Evolutionary conservation across 371 early-diverging fungal genomes (phyloP), one percentile per base, ranked within the genome.

Genomic region (Catenaria anguillulae): DNA sequence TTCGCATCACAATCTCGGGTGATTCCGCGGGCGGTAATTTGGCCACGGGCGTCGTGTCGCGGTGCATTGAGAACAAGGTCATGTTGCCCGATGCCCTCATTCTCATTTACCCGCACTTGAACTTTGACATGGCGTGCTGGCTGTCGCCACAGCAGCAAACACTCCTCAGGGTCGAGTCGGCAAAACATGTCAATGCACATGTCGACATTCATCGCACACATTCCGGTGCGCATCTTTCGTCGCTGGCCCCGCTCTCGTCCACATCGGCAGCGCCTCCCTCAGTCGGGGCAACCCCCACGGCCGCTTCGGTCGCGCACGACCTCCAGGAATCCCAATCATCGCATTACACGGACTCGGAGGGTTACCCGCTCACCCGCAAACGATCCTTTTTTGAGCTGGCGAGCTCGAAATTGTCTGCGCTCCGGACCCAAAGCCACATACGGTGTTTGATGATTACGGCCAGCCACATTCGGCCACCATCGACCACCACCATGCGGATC

Each of bases 11-110:
- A 34, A 56, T 95, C n/a, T 70, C 79, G 8, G 97, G 97, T 55
- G 97, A 97, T 66, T 94, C 95, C 50, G 97, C 97, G 86, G 93
- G 92, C 33, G 94, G 87, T 26, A 90, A 91, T 66, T 67, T 88
- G 10, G 79, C 81, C 8, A 74, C 83, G 5, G 80, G 84, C 1
- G 77, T 86, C 6, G 81, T 80, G 37, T 70, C 86, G 60, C 86
- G 87, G 60, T 80, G 84, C 52, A 66, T 92, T n/a, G 83, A 74
- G 71, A 72, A 73, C 48, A 69, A 59, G 26, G 68, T 84, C 46
- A 79, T 73, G 4, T 70, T 67, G 33, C 90, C 87, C 17, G 74
- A 70, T 6, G 92, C 88, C 4, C 62, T 94, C n/a, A 68, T 97
- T 15, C 74, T 93, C 40, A 81, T 89, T 26, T 97, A 97, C 67